Conservation (phyloP, 2,329 filamentous ascomycete species). For the Zymoseptoria ardabiliae region DNA sequence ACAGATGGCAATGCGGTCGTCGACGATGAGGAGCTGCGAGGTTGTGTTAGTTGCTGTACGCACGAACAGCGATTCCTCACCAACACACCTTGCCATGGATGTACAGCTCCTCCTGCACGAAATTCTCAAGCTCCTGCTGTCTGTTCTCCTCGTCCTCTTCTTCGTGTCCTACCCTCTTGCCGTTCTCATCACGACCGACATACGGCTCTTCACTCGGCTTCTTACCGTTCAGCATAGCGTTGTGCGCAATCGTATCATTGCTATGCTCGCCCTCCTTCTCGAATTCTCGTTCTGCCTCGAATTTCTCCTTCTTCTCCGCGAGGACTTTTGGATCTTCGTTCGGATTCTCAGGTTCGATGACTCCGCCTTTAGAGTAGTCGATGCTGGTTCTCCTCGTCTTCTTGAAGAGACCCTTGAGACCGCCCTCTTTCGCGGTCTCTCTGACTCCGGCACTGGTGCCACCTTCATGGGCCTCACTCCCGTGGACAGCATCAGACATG, state of each 20-base stretch:
- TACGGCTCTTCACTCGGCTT: slow-evolving; percentile 63
- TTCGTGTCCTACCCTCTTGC: slow-evolving; percentile 14
- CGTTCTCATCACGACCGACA: slow-evolving; percentile 49
- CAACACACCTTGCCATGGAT: slow-evolving; percentile 72
- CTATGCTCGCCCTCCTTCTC: slow-evolving; percentile 27
- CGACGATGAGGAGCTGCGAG: slow-evolving; percentile 59
- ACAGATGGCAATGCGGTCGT: slow-evolving; percentile 78
- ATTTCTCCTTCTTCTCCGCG: slow-evolving; percentile 17
- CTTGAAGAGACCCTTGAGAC: slow-evolving; percentile 19
- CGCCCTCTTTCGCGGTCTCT: slow-evolving; percentile 24
- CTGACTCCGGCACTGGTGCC: slow-evolving; percentile 25
- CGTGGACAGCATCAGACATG: slow-evolving; percentile 68
- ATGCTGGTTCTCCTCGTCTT: slow-evolving; percentile 29
- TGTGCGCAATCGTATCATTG: slow-evolving; percentile 59
- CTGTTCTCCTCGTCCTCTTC: slow-evolving; percentile 40
- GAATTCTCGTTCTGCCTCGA: slow-evolving; percentile 15
- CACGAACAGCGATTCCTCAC: not conserved
- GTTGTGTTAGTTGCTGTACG: slow-evolving; percentile 7
- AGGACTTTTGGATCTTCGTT: slow-evolving; percentile 10
- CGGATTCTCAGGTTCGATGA: slow-evolving; percentile 14
- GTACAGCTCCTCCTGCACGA: slow-evolving; percentile 94
- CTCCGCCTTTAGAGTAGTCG: slow-evolving; percentile 13
- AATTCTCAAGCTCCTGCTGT: slow-evolving; percentile 74
- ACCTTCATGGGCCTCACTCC: slow-evolving; percentile 25
- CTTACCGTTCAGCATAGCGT: slow-evolving; percentile 68